phyloP scores from a whole-genome alignment of 208 protist species.

The Acanthamoeba triangularis region DNA sequence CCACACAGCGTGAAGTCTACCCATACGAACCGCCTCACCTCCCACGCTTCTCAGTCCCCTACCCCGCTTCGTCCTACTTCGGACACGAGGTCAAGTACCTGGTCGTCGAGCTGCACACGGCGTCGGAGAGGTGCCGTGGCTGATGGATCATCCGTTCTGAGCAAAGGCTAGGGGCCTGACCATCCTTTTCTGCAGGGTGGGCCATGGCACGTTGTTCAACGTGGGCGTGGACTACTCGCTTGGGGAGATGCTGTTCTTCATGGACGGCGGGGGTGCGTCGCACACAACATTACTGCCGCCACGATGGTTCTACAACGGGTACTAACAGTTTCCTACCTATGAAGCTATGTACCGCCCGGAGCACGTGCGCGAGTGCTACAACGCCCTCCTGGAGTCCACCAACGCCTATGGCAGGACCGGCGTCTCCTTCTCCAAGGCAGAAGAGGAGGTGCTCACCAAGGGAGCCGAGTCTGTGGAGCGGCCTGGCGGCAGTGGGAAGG shows the following conservation, averaged over 20 bases:
- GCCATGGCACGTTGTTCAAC: not conserved
- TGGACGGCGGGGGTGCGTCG: not conserved
- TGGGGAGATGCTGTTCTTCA: conserved; percentile 8
- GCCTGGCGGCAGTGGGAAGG: not conserved
- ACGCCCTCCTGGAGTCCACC: not conserved
- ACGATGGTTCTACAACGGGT: not conserved
- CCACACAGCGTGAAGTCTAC: not conserved
- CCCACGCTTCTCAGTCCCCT: not conserved
- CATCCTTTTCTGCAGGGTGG: not conserved
- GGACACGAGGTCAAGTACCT: not conserved
- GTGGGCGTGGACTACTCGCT: not conserved
- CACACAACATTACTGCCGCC: not conserved
- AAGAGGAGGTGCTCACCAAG: not conserved
- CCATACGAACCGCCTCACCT: not conserved
- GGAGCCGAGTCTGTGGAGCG: not conserved
- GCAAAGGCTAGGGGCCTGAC: not conserved
- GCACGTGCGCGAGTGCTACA: not conserved
- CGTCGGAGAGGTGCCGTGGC: not conserved
- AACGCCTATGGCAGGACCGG: not conserved
- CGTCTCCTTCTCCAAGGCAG: not conserved
- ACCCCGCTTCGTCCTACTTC: not conserved
- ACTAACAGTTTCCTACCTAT: too few species aligned
- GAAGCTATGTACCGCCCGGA: not conserved
- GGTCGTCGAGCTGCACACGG: not conserved
- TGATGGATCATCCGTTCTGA: not conserved